Percentiles rank a stretch among this genome's conserved stretches.
phyloP scores from a whole-genome alignment of 345 rosid genomes.

The Boechera retrofracta region DNA sequence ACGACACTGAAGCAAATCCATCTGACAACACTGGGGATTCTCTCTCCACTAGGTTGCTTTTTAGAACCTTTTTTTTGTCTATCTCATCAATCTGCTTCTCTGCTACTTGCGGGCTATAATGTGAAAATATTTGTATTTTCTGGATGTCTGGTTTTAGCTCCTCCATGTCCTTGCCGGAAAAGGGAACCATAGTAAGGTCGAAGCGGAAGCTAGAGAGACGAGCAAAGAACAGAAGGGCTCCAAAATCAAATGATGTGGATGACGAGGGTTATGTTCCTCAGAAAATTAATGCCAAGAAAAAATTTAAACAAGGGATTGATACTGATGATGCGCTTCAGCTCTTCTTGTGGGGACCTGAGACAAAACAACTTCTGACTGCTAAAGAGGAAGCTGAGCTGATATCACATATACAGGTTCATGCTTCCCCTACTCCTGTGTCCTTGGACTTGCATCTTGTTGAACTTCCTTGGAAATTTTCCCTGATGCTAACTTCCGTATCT shows the following conservation, averaged over 20 bases:
- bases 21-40: slow-evolving; percentile 44
- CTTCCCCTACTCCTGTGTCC: slow-evolving; percentile 14
- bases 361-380: slow-evolving; percentile 73
- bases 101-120: background rate
- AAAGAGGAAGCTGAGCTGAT: slow-evolving; percentile 75
- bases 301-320: slow-evolving; percentile 54
- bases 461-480: background rate
- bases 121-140: slow-evolving; percentile 35
- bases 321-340: slow-evolving; percentile 68
- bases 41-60: slow-evolving; percentile 62
- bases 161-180: slow-evolving; percentile 47
- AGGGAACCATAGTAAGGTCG: slow-evolving; percentile 60
- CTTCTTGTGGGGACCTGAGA: slow-evolving; percentile 83
- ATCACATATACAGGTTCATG: slow-evolving; percentile 69
- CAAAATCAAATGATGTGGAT: slow-evolving; percentile 49
- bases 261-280: slow-evolving; percentile 49
- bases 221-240: slow-evolving; percentile 57
- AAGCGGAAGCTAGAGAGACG: slow-evolving; percentile 63
- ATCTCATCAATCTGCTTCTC: slow-evolving; percentile 25
- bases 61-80: slow-evolving; percentile 14
- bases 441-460: slow-evolving; percentile 24
- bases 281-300: slow-evolving; percentile 52
- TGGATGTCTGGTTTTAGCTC: slow-evolving; percentile 48
- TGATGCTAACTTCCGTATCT: slow-evolving; percentile 17
- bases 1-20: slow-evolving; percentile 41